Conservation (phyloP, 495 filamentous ascomycete species). For the Annulohypoxylon stygium region DNA sequence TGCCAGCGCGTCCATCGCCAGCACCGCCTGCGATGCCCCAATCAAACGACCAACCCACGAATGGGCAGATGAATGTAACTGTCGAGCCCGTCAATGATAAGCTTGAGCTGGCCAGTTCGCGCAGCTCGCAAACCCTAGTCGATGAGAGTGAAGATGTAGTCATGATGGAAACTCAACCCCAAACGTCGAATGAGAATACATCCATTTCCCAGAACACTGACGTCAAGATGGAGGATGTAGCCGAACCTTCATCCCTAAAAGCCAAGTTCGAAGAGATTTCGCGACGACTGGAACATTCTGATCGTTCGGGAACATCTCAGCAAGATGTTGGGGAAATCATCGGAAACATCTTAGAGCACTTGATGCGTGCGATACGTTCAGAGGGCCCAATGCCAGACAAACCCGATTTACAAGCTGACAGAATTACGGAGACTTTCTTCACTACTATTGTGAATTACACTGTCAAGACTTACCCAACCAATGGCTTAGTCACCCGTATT, state of each 20-base stretch:
- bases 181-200: conserved; percentile 10
- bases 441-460: conserved; percentile 61
- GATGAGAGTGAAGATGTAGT: conserved; percentile 50
- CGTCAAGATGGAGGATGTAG: conserved; percentile 39
- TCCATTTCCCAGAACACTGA: conserved; percentile 19
- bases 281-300: conserved; percentile 56
- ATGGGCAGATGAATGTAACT: conserved; percentile 37
- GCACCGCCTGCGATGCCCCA: conserved; percentile 34
- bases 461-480: conserved; percentile 45
- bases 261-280: conserved; percentile 56
- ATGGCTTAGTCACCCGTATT: not conserved
- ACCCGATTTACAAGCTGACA: conserved; percentile 78
- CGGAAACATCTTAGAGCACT: conserved; percentile 87
- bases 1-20: conserved; percentile 52
- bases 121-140: conserved; percentile 63
- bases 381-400: conserved; percentile 62
- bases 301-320: conserved; percentile 64
- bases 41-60: conserved; percentile 10
- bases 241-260: conserved; percentile 52
- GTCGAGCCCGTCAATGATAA: conserved; percentile 44
- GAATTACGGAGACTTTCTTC: conserved; percentile 74
- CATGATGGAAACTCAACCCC: conserved; percentile 24
- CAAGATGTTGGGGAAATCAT: conserved; percentile 98
- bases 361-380: conserved; percentile 88
- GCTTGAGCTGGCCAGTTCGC: conserved; percentile 52